phyloP scores from a whole-genome alignment of 2,329 filamentous ascomycete genomes.

The Colletotrichum lindemuthianum region DNA sequence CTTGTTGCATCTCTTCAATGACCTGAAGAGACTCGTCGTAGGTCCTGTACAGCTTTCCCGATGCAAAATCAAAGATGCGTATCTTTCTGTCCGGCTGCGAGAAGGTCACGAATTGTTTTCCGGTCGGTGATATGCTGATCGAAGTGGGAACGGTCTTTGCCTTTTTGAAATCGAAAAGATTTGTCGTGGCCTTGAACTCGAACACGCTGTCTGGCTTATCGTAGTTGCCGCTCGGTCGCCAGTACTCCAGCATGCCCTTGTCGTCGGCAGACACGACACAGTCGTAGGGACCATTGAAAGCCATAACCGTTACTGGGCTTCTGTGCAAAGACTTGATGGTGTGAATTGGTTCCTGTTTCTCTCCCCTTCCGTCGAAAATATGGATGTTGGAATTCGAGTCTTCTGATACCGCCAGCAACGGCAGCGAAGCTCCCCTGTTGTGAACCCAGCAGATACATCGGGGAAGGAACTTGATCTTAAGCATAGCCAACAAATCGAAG shows the following conservation, averaged over 20 bases:
- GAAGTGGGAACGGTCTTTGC: conserved; percentile 85
- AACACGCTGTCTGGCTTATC: conserved; percentile 95
- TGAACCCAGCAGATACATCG: conserved; percentile 93
- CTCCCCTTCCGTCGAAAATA: conserved; percentile 90
- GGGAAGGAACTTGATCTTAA: conserved; percentile 80
- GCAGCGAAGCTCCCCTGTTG: conserved; percentile 84
- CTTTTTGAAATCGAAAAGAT: conserved; percentile 97
- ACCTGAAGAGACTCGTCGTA: conserved; percentile 95
- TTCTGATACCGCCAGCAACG: conserved; percentile 85
- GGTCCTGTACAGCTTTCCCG: conserved; percentile 87
- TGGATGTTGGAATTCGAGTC: conserved; percentile 77
- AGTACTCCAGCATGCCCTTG: conserved; percentile 96
- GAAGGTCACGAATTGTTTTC: conserved; percentile 85
- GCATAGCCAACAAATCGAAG: conserved; percentile 86
- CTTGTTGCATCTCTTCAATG: conserved; percentile 94
- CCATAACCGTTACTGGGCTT: conserved; percentile 83
- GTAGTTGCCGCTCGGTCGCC: conserved; percentile 82
- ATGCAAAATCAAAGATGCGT: conserved; percentile 90
- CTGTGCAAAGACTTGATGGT: conserved; percentile 83
- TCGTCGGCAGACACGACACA: conserved; percentile 93
- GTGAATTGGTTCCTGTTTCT: conserved; percentile 79
- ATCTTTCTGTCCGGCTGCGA: conserved; percentile 95
- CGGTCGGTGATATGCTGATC: conserved; percentile 85
- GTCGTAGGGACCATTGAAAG: conserved; percentile 88
- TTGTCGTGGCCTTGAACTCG: conserved; percentile 91